These are phyloP conservation scores for Trichosphaerium sp. DNA, from an alignment of 78 protist genomes.

Conservation along the genomic window DNA sequence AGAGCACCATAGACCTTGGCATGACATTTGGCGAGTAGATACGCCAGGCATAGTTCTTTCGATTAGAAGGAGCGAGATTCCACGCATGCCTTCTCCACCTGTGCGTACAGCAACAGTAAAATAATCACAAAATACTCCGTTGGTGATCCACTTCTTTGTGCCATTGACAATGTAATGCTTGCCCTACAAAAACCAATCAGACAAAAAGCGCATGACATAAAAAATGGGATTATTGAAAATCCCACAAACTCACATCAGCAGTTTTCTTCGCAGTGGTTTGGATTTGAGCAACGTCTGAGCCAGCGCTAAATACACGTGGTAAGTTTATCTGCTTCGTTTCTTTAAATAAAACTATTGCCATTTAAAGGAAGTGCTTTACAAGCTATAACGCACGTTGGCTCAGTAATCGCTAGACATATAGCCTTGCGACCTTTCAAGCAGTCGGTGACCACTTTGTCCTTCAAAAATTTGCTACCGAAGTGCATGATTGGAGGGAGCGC, in stretches of 20 bases:
- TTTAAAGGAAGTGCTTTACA: too few relatives aligned
- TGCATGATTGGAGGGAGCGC: conserved; percentile 45
- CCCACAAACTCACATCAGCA: too few relatives aligned
- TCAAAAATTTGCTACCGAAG: conserved; percentile 31
- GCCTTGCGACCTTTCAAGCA: conserved; percentile 17
- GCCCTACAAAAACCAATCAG: too few relatives aligned
- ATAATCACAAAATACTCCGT: not conserved
- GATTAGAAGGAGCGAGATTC: conserved; percentile 2
- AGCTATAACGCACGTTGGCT: too few relatives aligned
- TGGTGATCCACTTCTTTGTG: conserved; percentile 12
- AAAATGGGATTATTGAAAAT: too few relatives aligned
- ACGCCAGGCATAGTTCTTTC: conserved; percentile 1
- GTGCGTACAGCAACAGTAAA: conserved; percentile 3
- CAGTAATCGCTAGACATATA: conserved; percentile 25
- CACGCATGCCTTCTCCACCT: not conserved
- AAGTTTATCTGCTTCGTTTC: conserved; percentile 27
- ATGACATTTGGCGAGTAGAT: not conserved
- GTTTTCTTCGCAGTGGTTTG: not conserved
- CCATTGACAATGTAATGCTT: conserved; percentile 7
- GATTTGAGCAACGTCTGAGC: not conserved
- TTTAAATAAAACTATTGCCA: too few relatives aligned
- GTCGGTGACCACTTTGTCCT: conserved; percentile 6
- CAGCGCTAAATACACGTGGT: too few relatives aligned
- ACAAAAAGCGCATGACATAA: too few relatives aligned
- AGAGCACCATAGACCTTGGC: not conserved